Percentiles rank a stretch among this genome's conserved stretches.
Conservation (phyloP, 495 filamentous ascomycete genomes). For the Aspergillus sparsus region DNA sequence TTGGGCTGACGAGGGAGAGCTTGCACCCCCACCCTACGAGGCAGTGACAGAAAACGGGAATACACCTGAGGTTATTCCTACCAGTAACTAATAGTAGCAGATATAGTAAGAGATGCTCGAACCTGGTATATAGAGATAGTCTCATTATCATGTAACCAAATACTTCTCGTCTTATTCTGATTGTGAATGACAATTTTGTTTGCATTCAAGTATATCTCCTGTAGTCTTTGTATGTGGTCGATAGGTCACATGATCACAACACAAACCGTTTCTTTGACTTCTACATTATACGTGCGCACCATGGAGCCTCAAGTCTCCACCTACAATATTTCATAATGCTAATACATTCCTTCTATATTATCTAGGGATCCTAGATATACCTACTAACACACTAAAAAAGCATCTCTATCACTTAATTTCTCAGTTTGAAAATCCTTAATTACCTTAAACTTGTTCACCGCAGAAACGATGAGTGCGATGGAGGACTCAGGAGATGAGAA, state of each 20-base stretch:
- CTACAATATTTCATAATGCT: no score
- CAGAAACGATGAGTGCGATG: not conserved
- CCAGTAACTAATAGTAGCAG: not conserved
- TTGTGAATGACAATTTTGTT: not conserved
- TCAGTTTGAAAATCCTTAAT: conserved; percentile 1
- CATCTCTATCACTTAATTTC: no score
- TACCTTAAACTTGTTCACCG: not conserved
- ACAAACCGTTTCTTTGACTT: not conserved
- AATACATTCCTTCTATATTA: no score
- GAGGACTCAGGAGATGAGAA: conserved; percentile 26
- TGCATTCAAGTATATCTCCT: not conserved
- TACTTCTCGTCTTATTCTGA: not conserved
- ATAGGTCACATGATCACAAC: conserved; percentile 12
- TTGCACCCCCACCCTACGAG: conserved; percentile 45
- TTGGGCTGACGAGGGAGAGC: conserved; percentile 50
- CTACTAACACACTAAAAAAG: no score
- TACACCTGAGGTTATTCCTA: not conserved
- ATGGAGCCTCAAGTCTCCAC: no score
- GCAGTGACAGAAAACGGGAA: conserved; percentile 12
- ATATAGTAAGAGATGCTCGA: no score
- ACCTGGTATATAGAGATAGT: no score
- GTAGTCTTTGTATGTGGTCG: no score
- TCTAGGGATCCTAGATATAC: no score
- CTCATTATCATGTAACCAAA: not conserved
- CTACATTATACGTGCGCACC: no score